Evolutionary conservation across 2,329 filamentous ascomycete genomes (phyloP).

Genomic region (Lomentospora prolificans): DNA sequence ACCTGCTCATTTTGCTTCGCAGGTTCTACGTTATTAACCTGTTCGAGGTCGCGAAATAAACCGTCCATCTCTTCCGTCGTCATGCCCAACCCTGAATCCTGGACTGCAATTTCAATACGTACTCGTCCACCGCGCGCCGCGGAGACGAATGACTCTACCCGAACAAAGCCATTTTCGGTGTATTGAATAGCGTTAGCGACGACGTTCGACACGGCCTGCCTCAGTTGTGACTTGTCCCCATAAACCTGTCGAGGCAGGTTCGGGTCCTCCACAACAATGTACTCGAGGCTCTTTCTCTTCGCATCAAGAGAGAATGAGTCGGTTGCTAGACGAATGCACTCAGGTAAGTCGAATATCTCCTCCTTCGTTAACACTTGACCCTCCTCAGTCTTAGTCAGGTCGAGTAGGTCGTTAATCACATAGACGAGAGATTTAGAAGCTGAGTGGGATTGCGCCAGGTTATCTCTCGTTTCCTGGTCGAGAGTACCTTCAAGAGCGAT

Average conservation of each 20-base stretch:
- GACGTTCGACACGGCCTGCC: slow-evolving; percentile 74
- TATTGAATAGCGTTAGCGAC: slow-evolving; percentile 78
- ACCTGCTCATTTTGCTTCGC: slow-evolving; percentile 22
- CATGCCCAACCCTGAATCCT: slow-evolving; percentile 70
- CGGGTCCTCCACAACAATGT: slow-evolving; percentile 56
- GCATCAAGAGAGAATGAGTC: slow-evolving; percentile 66
- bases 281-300: slow-evolving; percentile 62
- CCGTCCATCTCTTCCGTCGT: slow-evolving; percentile 49
- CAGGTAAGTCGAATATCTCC: slow-evolving; percentile 64
- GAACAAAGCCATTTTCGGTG: slow-evolving; percentile 58
- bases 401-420: slow-evolving; percentile 84
- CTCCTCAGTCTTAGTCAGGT: slow-evolving; percentile 80
- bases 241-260: slow-evolving; percentile 62
- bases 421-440: slow-evolving; percentile 89
- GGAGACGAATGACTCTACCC: slow-evolving; percentile 57
- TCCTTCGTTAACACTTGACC: slow-evolving; percentile 70
- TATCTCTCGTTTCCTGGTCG: slow-evolving; percentile 76
- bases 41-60: slow-evolving; percentile 48
- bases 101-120: slow-evolving; percentile 62
- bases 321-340: slow-evolving; percentile 67
- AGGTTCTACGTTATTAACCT: slow-evolving; percentile 40
- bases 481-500: slow-evolving; percentile 76
- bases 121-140: slow-evolving; percentile 43
- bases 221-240: slow-evolving; percentile 70
- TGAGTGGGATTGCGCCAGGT: slow-evolving; percentile 74